Conservation (phyloP, 2,329 filamentous ascomycete genomes). For the Fusarium heterosporum region DNA sequence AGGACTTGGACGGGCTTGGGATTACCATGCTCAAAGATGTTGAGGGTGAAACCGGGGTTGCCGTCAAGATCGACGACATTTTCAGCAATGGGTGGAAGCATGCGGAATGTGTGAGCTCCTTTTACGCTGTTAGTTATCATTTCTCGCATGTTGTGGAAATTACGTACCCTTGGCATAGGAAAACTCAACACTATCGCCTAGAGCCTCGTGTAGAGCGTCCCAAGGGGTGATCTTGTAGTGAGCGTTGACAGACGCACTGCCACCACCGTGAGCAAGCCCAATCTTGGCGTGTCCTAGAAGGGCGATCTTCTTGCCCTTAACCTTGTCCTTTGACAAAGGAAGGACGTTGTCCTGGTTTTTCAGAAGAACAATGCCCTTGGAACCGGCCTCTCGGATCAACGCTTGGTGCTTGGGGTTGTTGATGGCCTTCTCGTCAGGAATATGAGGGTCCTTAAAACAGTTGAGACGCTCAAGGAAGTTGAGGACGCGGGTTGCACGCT, state of each 20-base stretch:
- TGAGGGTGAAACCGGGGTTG: constrained; percentile 49
- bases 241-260: constrained; percentile 52
- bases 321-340: constrained; percentile 60
- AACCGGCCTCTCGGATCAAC: constrained; percentile 48
- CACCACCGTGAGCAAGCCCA: constrained; percentile 53
- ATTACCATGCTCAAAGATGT: constrained; percentile 47
- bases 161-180: constrained; percentile 47
- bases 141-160: fast-evolving
- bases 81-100: constrained; percentile 43
- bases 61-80: constrained; percentile 50
- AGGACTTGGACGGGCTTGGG: constrained; percentile 42
- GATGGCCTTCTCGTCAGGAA: constrained; percentile 47
- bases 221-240: constrained; percentile 53
- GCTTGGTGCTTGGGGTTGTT: constrained; percentile 50
- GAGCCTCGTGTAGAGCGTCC: constrained; percentile 48
- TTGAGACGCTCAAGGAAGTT: constrained; percentile 46
- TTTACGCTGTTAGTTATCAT: constrained; percentile 1
- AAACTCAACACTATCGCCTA: constrained; percentile 46
- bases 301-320: constrained; percentile 50
- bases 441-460: constrained; percentile 47
- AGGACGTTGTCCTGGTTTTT: constrained; percentile 71
- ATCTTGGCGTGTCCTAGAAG: constrained; percentile 52
- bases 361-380: constrained; percentile 70
- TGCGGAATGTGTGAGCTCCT: constrained; percentile 47
- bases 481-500: constrained; percentile 49